Conservation (phyloP, 345 rosid genomes). For the Bretschneidera sinensis region DNA sequence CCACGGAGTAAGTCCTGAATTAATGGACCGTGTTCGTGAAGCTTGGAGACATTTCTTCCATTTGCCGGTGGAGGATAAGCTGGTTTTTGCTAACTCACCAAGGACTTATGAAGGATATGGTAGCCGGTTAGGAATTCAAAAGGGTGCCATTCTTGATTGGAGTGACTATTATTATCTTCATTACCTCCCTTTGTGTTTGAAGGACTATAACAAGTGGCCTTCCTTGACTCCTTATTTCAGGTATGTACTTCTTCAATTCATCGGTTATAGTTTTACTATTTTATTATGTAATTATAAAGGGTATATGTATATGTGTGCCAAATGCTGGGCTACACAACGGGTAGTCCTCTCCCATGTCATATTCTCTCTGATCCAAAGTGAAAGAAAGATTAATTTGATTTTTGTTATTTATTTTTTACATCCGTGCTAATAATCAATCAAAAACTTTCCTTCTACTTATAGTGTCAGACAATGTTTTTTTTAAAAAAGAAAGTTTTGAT, state of each 20-base stretch:
- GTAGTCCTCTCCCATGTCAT: no score
- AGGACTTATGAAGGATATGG: slow-evolving; percentile 91
- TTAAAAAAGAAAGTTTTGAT: no score
- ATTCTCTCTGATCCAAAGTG: no score
- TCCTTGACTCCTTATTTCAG: slow-evolving; percentile 53
- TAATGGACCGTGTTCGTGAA: slow-evolving; percentile 62
- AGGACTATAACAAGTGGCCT: slow-evolving; percentile 85
- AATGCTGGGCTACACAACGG: no score
- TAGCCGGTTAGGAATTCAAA: slow-evolving; percentile 75
- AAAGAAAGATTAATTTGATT: no score
- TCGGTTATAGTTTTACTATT: no score
- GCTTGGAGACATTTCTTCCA: slow-evolving; percentile 80
- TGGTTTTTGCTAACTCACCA: slow-evolving; percentile 62
- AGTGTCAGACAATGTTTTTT: no score
- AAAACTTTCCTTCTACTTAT: no score
- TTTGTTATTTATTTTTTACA: no score
- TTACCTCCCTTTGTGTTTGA: slow-evolving; percentile 46
- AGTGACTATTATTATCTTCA: slow-evolving; percentile 88
- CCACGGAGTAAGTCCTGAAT: slow-evolving; percentile 62
- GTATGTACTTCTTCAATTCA: slow-evolving; percentile 29
- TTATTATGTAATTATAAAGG: no score
- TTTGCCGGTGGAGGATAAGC: slow-evolving; percentile 60
- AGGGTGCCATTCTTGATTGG: slow-evolving; percentile 94
- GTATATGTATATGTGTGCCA: no score
- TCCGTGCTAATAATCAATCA: no score